Conservation (phyloP, 805 yeast species). For the Saccharomycopsis olivae region DNA sequence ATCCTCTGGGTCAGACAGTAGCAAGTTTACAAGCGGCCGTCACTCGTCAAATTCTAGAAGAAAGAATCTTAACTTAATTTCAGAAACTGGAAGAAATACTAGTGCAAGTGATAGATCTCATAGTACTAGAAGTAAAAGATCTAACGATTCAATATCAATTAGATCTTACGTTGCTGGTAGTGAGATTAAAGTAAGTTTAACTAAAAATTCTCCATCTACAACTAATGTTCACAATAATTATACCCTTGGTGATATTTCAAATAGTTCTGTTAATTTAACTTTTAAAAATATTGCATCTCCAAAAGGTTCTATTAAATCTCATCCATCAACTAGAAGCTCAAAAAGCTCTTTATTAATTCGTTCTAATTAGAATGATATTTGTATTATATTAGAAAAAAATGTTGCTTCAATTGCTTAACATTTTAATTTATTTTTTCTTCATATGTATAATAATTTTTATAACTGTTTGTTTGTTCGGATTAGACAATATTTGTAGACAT, state of each 20-base stretch:
- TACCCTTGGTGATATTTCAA: constrained; percentile 8
- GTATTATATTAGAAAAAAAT: too few species aligned
- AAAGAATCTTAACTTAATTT: background rate
- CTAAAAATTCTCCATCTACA: constrained; percentile 3
- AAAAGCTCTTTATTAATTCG: constrained; percentile 10
- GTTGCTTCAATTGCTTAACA: too few species aligned
- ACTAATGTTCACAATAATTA: background rate
- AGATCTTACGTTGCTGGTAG: constrained; percentile 12
- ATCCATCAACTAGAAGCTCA: constrained; percentile 7
- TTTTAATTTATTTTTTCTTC: too few species aligned
- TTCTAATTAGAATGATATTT: background rate
- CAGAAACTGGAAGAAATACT: background rate
- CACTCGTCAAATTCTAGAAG: background rate
- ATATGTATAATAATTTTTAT: too few species aligned
- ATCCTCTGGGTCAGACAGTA: constrained; percentile 1
- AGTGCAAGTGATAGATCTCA: background rate
- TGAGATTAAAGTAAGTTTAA: constrained; percentile 11
- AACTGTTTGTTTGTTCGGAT: too few species aligned
- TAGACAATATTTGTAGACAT: too few species aligned
- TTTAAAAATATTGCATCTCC: constrained; percentile 6
- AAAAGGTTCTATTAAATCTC: constrained; percentile 10
- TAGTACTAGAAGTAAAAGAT: constrained; percentile 5
- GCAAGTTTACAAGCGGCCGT: background rate
- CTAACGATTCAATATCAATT: constrained; percentile 12
- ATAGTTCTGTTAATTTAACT: constrained; percentile 10